Evolutionary conservation across 345 rosid genomes (phyloP).

Genomic region (Boechera stricta): DNA sequence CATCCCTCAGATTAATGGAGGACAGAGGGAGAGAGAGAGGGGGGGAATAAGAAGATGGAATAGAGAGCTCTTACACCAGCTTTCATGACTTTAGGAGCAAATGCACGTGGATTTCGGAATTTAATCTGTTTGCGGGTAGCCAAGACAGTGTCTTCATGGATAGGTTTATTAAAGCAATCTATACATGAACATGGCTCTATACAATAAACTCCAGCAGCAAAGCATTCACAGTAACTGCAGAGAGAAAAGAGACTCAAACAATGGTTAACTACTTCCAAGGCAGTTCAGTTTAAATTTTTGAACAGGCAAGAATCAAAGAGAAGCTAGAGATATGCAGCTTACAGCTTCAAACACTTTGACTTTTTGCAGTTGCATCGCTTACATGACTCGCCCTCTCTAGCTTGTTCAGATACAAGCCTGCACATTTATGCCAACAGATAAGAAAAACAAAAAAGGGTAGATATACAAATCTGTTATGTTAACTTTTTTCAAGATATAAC

Average conservation of each 20-base stretch:
- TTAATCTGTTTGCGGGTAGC: constrained; percentile 96
- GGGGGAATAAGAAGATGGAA: constrained; percentile 11
- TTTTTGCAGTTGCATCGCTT: constrained; percentile 98
- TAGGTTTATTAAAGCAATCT: constrained; percentile 94
- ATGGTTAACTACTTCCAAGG: background rate
- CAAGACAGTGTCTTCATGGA: constrained; percentile 89
- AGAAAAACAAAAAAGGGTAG: background rate
- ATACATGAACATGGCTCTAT: constrained; percentile 93
- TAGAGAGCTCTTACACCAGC: constrained; percentile 56
- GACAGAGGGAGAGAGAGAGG: background rate
- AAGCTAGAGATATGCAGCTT: constrained; percentile 44
- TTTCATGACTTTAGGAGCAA: constrained; percentile 95
- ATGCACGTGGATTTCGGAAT: constrained; percentile 95
- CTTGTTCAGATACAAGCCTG: constrained; percentile 71
- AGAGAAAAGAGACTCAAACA: constrained; percentile 9
- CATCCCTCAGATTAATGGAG: constrained; percentile 10
- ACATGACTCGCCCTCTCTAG: constrained; percentile 70
- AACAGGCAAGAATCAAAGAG: constrained; percentile 20
- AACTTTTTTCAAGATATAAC: constrained; percentile 21
- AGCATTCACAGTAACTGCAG: constrained; percentile 96
- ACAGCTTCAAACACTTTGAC: constrained; percentile 98
- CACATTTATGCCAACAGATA: constrained; percentile 38
- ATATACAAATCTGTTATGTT: constrained; percentile 9
- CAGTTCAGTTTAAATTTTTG: background rate
- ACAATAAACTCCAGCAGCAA: constrained; percentile 98